Percentiles rank a stretch among this genome's conserved stretches.
These are phyloP conservation scores for Corymbia maculata DNA, from an alignment of 345 rosid genomes.

Conservation along the genomic window DNA sequence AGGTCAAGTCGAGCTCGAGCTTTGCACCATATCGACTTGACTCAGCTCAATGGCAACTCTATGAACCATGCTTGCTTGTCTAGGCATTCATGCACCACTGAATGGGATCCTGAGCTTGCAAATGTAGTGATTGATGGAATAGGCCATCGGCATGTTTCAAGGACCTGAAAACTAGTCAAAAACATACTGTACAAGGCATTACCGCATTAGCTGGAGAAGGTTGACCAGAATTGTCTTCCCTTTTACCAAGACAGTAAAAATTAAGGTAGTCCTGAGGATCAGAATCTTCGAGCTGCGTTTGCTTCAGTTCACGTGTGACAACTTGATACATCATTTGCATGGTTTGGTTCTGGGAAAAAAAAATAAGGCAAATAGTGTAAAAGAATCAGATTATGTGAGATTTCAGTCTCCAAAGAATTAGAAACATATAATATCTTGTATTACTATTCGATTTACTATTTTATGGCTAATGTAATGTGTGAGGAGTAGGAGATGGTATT, in stretches of 20 bases:
- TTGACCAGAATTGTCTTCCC: slow-evolving; percentile 19
- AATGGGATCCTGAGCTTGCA: neutral
- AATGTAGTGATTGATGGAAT: no score
- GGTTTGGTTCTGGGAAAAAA: slow-evolving; percentile 67
- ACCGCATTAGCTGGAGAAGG: slow-evolving; percentile 33
- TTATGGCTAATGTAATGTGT: neutral
- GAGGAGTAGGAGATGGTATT: neutral
- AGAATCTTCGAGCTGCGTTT: slow-evolving; percentile 25
- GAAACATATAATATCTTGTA: neutral
- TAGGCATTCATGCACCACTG: neutral
- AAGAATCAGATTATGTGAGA: neutral
- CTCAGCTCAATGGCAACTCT: neutral
- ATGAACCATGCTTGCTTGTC: neutral
- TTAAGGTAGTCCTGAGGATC: slow-evolving; percentile 88
- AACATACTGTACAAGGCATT: neutral
- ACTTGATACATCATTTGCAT: slow-evolving; percentile 83
- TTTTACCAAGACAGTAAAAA: slow-evolving; percentile 86
- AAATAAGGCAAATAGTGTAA: neutral
- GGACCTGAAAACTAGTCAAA: neutral
- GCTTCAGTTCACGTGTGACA: slow-evolving; percentile 47
- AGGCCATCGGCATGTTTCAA: no score
- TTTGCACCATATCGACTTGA: neutral
- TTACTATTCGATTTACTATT: neutral
- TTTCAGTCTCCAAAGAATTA: neutral
- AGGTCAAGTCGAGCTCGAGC: neutral